phyloP scores from a whole-genome alignment of 1,139 yeast genomes.

The Candida tetrigidarum region DNA sequence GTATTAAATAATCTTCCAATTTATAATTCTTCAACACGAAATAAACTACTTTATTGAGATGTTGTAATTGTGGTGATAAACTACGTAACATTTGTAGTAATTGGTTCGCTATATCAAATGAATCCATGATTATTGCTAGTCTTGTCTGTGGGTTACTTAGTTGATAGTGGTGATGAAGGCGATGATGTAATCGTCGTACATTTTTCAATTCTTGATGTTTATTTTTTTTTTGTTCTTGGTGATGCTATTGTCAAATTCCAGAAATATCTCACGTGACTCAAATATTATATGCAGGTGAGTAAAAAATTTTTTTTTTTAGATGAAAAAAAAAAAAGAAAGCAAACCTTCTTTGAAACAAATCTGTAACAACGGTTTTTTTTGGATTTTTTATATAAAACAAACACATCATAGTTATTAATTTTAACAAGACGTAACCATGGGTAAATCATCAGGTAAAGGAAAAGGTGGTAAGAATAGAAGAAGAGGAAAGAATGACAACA shows the following conservation, averaged over 20 bases:
- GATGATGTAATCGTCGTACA: background rate
- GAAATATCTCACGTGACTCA: background rate
- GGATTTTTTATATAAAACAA: background rate
- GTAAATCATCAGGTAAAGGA: slow-evolving; percentile 56
- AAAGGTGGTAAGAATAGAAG: slow-evolving; percentile 88
- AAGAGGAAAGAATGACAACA: slow-evolving; percentile 97
- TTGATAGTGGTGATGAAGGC: background rate
- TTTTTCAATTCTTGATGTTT: background rate
- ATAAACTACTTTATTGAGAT: slow-evolving; percentile 57
- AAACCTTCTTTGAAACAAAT: slow-evolving; percentile 4
- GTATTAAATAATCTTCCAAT: slow-evolving; percentile 72
- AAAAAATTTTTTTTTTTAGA: slow-evolving; percentile 1
- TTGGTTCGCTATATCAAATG: slow-evolving; percentile 76
- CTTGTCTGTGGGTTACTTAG: background rate
- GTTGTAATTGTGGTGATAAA: slow-evolving; percentile 65
- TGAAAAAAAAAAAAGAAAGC: slow-evolving; percentile 6
- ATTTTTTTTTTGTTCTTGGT: slow-evolving; percentile 1
- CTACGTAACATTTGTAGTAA: slow-evolving; percentile 63
- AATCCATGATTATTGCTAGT: slow-evolving; percentile 54
- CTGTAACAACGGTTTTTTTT: slow-evolving; percentile 4
- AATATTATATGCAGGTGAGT: background rate
- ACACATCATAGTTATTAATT: background rate
- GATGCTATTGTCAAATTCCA: background rate
- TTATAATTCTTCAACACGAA: slow-evolving; percentile 64
- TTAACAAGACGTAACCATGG: slow-evolving; percentile 36